Base-by-base conservation (phyloP, 148 eudicot genomes). In the Chenopodium album region DNA sequence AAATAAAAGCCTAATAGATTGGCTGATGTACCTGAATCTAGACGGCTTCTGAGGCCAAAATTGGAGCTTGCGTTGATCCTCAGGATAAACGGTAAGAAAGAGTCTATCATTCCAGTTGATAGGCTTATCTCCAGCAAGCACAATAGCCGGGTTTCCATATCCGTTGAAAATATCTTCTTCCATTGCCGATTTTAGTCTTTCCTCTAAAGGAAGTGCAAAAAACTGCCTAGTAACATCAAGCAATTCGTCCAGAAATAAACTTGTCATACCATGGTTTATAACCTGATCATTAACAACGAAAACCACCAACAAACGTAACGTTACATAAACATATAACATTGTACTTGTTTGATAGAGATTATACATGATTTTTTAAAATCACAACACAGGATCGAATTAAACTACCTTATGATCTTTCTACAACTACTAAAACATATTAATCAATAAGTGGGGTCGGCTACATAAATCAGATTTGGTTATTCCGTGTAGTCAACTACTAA, bases 191-290 rank as follows among this genome's bases (percentile, higher is more conserved):
- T 88, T 90, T 4, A 56, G 75, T 81, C 75, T 87, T 56, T 90
- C 98, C 69, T 84, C 87, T 48, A 76, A 68, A 11, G 98, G 88
- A 60, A 88, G 87, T 22, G 79, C 82, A 75, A 92, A 94, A 81
- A 92, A 94, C 16, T 86, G 73, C 83, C 83, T 90, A 13, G 84
- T 76, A 31, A 88, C 71, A 32, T 80, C 81, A 10, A 84, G 82
- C 78, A 91, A 80, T 59, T 94, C 87, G 0, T 94, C 98, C 75
- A 94, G 81, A 69, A 89, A 90, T 19, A 85, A 79, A 47, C 20
- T 79, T 41, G 84, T 78, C 82, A 91, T 90, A 9, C 95, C 95
- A 88, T 91, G 95, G 85, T 90, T 91, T 59, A 83, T 47, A 22
- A 87, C 78, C 89, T 87, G 78, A 32, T 68, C 13, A 91, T 41